A percentile compares a stretch with the other conserved stretches of the same genome.
phyloP scores from a whole-genome alignment of 2,329 filamentous ascomycete genomes.

The Dryadomyces quercivorus region DNA sequence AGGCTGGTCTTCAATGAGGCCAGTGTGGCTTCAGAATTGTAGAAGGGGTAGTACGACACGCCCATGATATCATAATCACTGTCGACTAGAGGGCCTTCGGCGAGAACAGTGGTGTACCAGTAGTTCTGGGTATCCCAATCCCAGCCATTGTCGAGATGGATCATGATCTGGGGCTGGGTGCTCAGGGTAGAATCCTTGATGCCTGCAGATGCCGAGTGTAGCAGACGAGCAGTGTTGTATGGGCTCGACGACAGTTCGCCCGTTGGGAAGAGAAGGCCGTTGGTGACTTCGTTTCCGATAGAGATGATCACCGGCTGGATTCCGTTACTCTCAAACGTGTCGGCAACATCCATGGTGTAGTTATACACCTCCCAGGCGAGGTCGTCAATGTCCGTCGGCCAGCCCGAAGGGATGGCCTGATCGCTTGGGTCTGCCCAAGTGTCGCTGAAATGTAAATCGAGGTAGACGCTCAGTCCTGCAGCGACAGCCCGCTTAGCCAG shows the following conservation, averaged over 20 bases:
- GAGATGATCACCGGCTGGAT: constrained; percentile 43
- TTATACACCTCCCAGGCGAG: constrained; percentile 53
- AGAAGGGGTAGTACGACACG: constrained; percentile 65
- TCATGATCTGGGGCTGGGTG: constrained; percentile 37
- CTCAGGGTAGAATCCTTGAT: constrained; percentile 53
- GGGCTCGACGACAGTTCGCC: constrained; percentile 44
- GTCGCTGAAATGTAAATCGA: constrained; percentile 57
- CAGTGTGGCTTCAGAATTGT: constrained; percentile 46
- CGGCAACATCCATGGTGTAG: constrained; percentile 51
- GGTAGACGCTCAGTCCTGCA: constrained; percentile 45
- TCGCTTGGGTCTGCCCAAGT: constrained; percentile 58
- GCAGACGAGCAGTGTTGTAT: constrained; percentile 46
- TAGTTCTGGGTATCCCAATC: constrained; percentile 53
- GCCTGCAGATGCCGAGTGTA: constrained; percentile 52
- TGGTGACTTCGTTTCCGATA: constrained; percentile 62
- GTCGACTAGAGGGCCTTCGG: constrained; percentile 13
- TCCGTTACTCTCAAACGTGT: constrained; percentile 43
- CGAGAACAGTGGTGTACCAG: constrained; percentile 44
- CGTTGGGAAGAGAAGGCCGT: constrained; percentile 54
- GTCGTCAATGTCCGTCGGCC: constrained; percentile 43
- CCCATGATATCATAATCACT: constrained; percentile 60
- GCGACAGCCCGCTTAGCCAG: constrained; percentile 54
- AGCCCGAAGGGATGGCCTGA: constrained; percentile 50
- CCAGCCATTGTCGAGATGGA: constrained; percentile 69
- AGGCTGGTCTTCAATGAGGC: constrained; percentile 41